These are phyloP conservation scores for Dysphania ambrosioides DNA, from an alignment of 148 eudicot species.

Conservation along the genomic window DNA sequence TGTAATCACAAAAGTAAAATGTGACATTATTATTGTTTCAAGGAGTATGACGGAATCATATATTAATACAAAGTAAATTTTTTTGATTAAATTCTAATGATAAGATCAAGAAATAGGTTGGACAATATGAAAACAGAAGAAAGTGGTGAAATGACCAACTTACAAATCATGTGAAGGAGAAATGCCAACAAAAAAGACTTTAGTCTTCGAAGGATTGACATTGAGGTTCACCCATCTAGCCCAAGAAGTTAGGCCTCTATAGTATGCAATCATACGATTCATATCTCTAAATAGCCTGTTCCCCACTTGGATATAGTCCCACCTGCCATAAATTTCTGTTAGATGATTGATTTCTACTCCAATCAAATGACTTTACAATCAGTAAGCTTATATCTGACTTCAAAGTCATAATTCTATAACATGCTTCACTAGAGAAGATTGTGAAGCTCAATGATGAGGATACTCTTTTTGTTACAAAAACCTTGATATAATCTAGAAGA, in stretches of 20 bases:
- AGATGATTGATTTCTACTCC: background rate
- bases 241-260: slow-evolving; percentile 85
- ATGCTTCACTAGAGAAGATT: background rate
- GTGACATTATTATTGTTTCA: too few relatives aligned
- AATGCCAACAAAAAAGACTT: slow-evolving; percentile 77
- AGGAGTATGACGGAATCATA: too few relatives aligned
- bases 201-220: slow-evolving; percentile 67
- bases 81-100: background rate
- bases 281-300: slow-evolving; percentile 58
- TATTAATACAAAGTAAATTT: too few relatives aligned
- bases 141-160: slow-evolving; percentile 14
- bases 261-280: slow-evolving; percentile 70
- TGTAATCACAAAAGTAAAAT: too few relatives aligned
- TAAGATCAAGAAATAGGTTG: background rate
- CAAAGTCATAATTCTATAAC: slow-evolving; percentile 14
- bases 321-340: slow-evolving; percentile 39
- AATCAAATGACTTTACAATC: slow-evolving; percentile 11
- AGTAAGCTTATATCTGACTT: too few relatives aligned
- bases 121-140: background rate
- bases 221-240: slow-evolving; percentile 67
- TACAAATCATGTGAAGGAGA: slow-evolving; percentile 84
- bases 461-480: background rate
- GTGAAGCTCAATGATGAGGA: slow-evolving; percentile 13
- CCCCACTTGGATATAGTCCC: slow-evolving; percentile 78
- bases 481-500: background rate